These are phyloP conservation scores for Colletotrichum sp. DNA, from an alignment of 2,329 filamentous ascomycete genomes.

Conservation along the genomic window DNA sequence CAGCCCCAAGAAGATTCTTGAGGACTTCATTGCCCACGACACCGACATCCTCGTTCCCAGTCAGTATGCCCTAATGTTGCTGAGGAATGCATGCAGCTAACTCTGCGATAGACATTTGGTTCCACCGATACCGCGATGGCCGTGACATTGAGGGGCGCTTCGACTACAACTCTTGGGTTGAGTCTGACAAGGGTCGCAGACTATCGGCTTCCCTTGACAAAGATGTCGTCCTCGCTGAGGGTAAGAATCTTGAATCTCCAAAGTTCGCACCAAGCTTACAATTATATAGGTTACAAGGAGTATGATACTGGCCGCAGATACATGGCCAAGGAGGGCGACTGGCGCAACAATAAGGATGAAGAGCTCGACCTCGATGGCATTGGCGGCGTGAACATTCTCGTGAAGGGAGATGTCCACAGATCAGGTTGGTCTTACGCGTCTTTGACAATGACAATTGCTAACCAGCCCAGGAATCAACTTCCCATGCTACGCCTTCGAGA, in stretches of 20 bases:
- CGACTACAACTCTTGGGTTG: conserved; percentile 99
- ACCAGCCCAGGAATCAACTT: conserved; percentile 84
- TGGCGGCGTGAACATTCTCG: conserved; percentile 95
- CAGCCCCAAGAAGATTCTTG: conserved; percentile 83
- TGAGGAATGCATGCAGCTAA: conserved; percentile 10
- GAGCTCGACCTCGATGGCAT: conserved; percentile 95
- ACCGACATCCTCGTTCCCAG: conserved; percentile 93
- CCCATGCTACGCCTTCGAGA: conserved; percentile 94
- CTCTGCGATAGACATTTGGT: conserved; percentile 81
- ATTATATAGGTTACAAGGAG: conserved; percentile 80
- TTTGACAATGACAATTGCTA: not conserved
- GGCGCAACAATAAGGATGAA: conserved; percentile 88
- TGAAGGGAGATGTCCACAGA: conserved; percentile 97
- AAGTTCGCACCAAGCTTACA: conserved; percentile 18
- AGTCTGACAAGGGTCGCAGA: conserved; percentile 83
- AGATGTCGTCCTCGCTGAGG: conserved; percentile 87
- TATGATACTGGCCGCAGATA: conserved; percentile 89
- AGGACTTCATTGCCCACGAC: conserved; percentile 95
- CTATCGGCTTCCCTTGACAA: conserved; percentile 77
- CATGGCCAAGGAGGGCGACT: conserved; percentile 91
- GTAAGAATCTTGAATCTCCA: conserved; percentile 45
- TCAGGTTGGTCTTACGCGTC: conserved; percentile 66
- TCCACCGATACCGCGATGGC: conserved; percentile 83
- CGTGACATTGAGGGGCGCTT: conserved; percentile 95
- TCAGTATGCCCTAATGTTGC: conserved; percentile 53